Conservation (phyloP, 1,139 yeast species). For the Kodamaea anthophila region DNA sequence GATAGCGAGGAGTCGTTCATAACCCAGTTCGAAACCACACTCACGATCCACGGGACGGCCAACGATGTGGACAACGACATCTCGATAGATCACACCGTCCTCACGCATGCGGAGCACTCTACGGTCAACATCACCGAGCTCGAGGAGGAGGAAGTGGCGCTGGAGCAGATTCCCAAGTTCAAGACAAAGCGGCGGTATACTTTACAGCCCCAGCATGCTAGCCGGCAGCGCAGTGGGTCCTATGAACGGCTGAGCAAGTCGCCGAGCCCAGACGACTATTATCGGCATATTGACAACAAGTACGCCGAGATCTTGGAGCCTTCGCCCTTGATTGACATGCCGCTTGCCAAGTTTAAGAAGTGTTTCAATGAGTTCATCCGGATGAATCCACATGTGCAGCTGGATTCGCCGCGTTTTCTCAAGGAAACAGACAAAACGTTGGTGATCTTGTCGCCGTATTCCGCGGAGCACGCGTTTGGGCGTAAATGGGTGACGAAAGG, state of each 20-base stretch:
- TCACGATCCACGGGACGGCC: constrained; percentile 38
- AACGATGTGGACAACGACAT: constrained; percentile 25
- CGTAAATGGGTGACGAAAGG: constrained; percentile 72
- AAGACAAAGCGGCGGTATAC: constrained; percentile 27
- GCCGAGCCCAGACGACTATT: constrained; percentile 8
- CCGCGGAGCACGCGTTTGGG: constrained; percentile 65
- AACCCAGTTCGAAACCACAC: constrained; percentile 44
- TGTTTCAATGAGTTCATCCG: constrained; percentile 44
- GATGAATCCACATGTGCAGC: constrained; percentile 50
- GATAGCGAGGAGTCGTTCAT: constrained; percentile 44
- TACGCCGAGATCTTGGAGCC: constrained; percentile 25
- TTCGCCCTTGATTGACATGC: constrained; percentile 28
- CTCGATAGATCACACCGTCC: constrained; percentile 40
- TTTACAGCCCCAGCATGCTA: constrained; percentile 24
- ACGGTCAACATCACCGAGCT: constrained; percentile 26
- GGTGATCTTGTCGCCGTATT: constrained; percentile 52
- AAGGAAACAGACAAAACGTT: constrained; percentile 45
- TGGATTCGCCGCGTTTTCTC: constrained; percentile 43
- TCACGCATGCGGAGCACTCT: constrained; percentile 20
- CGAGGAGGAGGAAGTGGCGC: constrained; percentile 28
- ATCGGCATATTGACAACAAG: constrained; percentile 14
- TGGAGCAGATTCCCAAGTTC: constrained; percentile 36
- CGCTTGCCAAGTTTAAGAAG: constrained; percentile 33
- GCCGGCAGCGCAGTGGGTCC: constrained; percentile 8
- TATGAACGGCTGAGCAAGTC: constrained; percentile 6